Evolutionary conservation across 2,329 filamentous ascomycete genomes (phyloP).

Genomic region (Colletotrichum viniferum): DNA sequence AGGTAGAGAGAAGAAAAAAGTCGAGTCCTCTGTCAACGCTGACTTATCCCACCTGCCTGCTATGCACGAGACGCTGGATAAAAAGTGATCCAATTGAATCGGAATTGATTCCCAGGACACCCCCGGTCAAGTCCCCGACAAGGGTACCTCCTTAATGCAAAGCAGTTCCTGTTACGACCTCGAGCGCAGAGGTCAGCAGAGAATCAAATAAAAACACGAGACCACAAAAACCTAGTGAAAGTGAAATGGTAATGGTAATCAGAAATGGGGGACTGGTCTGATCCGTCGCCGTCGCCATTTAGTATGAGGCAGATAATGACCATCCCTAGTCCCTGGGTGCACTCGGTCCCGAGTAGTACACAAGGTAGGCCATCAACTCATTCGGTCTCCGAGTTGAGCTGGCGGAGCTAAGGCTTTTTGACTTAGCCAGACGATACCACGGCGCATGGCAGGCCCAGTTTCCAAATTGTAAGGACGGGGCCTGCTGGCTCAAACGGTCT

Average conservation of each 20-base stretch:
- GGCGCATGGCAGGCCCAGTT: not conserved
- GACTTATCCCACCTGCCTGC: constrained; percentile 5
- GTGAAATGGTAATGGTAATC: not conserved
- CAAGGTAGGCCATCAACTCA: not conserved
- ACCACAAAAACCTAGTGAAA: not conserved
- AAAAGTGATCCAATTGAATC: constrained; percentile 4
- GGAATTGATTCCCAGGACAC: not conserved
- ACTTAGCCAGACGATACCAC: not conserved
- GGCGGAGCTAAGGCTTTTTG: not conserved
- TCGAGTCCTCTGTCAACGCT: constrained; percentile 2
- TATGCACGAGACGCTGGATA: not conserved
- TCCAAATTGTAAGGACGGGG: constrained; percentile 9
- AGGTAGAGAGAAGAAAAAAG: not conserved
- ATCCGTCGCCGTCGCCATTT: not conserved
- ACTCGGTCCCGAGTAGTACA: not conserved
- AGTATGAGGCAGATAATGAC: not conserved
- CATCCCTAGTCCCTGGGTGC: not conserved
- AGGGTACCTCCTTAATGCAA: not conserved
- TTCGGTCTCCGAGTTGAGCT: not conserved
- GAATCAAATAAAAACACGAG: not conserved
- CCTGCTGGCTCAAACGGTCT: constrained; percentile 14
- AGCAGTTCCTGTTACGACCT: not conserved
- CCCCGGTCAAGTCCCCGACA: not conserved
- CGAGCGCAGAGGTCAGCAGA: not conserved
- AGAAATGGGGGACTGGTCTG: not conserved